Base-by-base conservation (phyloP, 768 basidiomycete genomes). In the Termitomyces sp. region DNA sequence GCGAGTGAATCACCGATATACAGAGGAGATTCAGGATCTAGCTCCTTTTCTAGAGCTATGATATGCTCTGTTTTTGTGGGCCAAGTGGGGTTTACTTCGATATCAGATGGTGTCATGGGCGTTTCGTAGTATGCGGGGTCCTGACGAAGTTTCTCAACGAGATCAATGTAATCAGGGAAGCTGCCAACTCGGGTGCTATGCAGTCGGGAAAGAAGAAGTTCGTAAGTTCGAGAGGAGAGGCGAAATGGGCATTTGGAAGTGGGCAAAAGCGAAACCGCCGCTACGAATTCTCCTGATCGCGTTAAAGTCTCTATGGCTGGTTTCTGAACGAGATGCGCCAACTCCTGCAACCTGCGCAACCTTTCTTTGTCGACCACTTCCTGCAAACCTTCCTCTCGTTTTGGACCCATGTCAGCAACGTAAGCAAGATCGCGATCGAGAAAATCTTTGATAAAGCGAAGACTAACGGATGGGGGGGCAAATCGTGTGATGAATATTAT, bases 191-290 rank as follows among this genome's bases (percentile, higher is more conserved):
- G 61, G 2, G 63, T 56, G 10, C 48, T 40, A 25, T 59, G 53
- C 25, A 76, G 49, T 10, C 61, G 63, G 17, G 59, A 64, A 23
- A 72, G 59, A 53, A 77, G 70, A 32, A 72, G 61, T 32, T 64
- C 54, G 52, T 79, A 76, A 2, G 76, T 77, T 51, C 65, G 69
- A 1, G 62, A 60, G 5, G 74, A 59, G 40, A 85, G 58, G 16
- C 23, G 61, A 48, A 73, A 67, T 8, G 66, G 66, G 9, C 68
- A 53, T 2, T 59, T 60, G 10, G 71, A 70, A 11, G 68, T 61
- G 5, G 76, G 76, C n/a, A 83, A 62, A 42, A 84, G 65, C n/a
- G 61, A 48, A n/a, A 83, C 35, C 3, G 83, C 83, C 19, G 71
- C 71, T 0, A 72, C 66, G 2, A 73, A 52, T 30, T 75, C 70